Evolutionary conservation across 805 yeast species (phyloP).

Genomic region (Wickerhamiella brachini): DNA sequence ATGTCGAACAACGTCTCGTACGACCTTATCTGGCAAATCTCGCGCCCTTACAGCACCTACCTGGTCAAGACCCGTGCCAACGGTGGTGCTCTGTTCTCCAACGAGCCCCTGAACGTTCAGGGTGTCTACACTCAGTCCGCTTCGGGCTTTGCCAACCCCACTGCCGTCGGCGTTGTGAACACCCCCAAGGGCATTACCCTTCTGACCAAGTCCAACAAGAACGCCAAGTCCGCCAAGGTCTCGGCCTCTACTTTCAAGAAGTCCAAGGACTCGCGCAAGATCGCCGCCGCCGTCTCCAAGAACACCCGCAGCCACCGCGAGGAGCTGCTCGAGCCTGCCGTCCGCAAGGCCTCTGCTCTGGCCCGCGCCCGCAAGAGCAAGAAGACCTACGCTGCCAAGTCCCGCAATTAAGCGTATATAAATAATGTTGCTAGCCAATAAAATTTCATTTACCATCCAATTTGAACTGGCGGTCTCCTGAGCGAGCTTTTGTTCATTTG

Average conservation of each 20-base stretch:
- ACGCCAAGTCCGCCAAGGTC: constrained; percentile 36
- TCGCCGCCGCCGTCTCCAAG: constrained; percentile 34
- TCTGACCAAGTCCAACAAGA: constrained; percentile 31
- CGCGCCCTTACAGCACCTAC: constrained; percentile 34
- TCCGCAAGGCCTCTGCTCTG: constrained; percentile 35
- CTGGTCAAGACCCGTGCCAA: constrained; percentile 33
- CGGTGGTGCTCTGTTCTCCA: constrained; percentile 32
- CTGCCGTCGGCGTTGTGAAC: constrained; percentile 35
- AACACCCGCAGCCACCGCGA: constrained; percentile 34
- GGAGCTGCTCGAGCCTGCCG: constrained; percentile 36
- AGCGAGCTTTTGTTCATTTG: no score
- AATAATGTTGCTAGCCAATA: neutral
- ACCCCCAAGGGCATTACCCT: constrained; percentile 26
- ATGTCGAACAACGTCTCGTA: constrained; percentile 20
- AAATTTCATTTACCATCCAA: no score
- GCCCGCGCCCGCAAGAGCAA: constrained; percentile 28
- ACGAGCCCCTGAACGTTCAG: constrained; percentile 37
- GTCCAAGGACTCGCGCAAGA: constrained; percentile 31
- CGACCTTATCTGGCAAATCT: constrained; percentile 40
- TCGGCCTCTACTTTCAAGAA: constrained; percentile 29
- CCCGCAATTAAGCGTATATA: constrained; percentile 7
- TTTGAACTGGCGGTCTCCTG: no score
- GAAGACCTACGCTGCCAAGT: constrained; percentile 23
- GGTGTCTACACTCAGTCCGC: constrained; percentile 34
- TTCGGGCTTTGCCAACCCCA: constrained; percentile 36